phyloP scores from a whole-genome alignment of 495 filamentous ascomycete species.

The Trichoderma asperelloides region DNA sequence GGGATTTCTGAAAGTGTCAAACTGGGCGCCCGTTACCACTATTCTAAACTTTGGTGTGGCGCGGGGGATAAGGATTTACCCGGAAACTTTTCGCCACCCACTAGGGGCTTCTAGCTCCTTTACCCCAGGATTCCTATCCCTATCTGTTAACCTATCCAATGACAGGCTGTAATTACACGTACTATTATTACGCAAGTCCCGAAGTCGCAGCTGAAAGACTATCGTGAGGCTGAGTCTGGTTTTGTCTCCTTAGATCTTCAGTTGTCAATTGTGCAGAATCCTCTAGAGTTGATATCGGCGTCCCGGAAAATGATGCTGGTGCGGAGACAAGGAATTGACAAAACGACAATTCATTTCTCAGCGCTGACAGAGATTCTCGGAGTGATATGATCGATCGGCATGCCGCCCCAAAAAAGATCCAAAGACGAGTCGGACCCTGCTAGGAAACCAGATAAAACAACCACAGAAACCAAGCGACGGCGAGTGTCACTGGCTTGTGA shows the following conservation, averaged over 20 bases:
- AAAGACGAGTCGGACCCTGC: background rate
- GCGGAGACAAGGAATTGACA: background rate
- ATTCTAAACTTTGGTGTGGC: background rate
- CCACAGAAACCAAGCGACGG: conserved; percentile 35
- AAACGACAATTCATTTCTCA: background rate
- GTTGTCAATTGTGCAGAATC: background rate
- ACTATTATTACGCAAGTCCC: background rate
- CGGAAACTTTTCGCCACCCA: background rate
- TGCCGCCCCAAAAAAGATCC: background rate
- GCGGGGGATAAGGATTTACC: conserved; percentile 20
- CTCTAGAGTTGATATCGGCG: background rate
- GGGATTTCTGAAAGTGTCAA: background rate
- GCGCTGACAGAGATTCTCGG: background rate
- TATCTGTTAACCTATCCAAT: background rate
- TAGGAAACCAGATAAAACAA: conserved; percentile 15
- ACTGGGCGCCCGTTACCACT: background rate
- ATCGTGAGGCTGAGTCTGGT: background rate
- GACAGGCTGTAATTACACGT: background rate
- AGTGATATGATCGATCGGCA: background rate
- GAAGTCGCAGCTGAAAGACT: background rate
- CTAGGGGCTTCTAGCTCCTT: background rate
- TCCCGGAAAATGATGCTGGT: background rate
- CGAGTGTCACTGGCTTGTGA: conserved; percentile 62
- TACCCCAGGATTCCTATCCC: conserved; percentile 1
- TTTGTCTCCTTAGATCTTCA: background rate